Conservation (phyloP, 805 yeast genomes). For the Torulaspora indica region DNA sequence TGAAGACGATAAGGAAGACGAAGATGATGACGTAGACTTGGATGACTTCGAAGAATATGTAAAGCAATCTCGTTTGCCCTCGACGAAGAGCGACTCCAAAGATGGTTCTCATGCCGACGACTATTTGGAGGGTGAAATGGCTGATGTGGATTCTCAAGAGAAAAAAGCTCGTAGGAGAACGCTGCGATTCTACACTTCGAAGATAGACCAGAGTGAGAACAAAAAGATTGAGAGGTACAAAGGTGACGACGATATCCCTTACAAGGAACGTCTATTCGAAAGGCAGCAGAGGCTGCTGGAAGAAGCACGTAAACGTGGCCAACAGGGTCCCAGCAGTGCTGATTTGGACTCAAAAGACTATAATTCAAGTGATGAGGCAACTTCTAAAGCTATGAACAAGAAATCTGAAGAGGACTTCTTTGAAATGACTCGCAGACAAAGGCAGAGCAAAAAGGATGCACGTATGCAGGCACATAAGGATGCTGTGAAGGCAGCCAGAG, state of each 20-base stretch:
- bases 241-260: constrained; percentile 91
- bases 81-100: constrained; percentile 20
- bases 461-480: constrained; percentile 60
- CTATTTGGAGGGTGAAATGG: constrained; percentile 65
- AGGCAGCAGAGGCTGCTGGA: constrained; percentile 82
- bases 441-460: constrained; percentile 45
- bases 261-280: constrained; percentile 83
- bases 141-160: constrained; percentile 81
- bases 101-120: constrained; percentile 37
- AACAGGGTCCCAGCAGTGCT: constrained; percentile 50
- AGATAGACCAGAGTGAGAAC: constrained; percentile 78
- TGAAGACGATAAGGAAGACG: constrained; percentile 27
- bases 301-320: constrained; percentile 84
- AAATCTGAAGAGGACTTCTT: constrained; percentile 57
- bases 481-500: constrained; percentile 76
- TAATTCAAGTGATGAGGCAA: constrained; percentile 45
- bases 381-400: constrained; percentile 41
- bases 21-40: constrained; percentile 28
- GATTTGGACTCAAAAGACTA: constrained; percentile 51
- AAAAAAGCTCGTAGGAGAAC: constrained; percentile 74
- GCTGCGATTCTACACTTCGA: constrained; percentile 92
- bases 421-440: constrained; percentile 46
- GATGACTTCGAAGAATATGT: constrained; percentile 50
- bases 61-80: constrained; percentile 47
- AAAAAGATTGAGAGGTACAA: constrained; percentile 55